Conservation (phyloP, 2,329 filamentous ascomycete genomes). For the Claviceps sp. region DNA sequence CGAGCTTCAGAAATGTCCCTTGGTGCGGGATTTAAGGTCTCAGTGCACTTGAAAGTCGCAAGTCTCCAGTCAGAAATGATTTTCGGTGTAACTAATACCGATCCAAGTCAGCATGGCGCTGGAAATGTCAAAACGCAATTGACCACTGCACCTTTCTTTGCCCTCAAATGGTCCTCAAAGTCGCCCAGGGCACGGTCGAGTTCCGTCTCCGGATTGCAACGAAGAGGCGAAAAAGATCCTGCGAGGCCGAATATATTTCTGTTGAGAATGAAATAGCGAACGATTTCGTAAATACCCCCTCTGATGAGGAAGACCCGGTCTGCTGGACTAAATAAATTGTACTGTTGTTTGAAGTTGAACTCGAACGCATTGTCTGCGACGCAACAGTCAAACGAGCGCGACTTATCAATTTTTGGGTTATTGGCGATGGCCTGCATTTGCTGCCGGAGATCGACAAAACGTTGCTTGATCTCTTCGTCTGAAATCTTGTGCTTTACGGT, state of each 20-base stretch:
- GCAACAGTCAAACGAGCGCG: background rate
- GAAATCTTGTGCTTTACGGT: background rate
- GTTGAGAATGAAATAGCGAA: background rate
- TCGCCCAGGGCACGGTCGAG: background rate
- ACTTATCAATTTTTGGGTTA: background rate
- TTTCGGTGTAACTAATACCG: background rate
- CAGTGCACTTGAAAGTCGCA: background rate
- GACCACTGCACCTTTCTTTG: background rate
- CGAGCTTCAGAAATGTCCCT: background rate
- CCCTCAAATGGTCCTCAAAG: background rate
- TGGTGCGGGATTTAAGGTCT: background rate
- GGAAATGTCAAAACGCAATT: background rate
- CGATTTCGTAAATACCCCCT: background rate
- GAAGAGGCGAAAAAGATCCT: background rate
- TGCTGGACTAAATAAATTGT: background rate
- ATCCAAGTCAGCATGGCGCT: background rate
- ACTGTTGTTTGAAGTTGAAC: background rate
- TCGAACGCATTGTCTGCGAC: background rate
- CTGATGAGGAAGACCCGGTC: background rate
- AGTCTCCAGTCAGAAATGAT: background rate
- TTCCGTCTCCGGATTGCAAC: background rate
- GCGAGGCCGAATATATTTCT: background rate
- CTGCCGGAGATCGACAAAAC: background rate
- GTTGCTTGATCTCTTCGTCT: background rate
- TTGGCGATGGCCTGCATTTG: background rate